Base-by-base conservation (phyloP, 2,329 filamentous ascomycete genomes). In the Penicillium decumbens region DNA sequence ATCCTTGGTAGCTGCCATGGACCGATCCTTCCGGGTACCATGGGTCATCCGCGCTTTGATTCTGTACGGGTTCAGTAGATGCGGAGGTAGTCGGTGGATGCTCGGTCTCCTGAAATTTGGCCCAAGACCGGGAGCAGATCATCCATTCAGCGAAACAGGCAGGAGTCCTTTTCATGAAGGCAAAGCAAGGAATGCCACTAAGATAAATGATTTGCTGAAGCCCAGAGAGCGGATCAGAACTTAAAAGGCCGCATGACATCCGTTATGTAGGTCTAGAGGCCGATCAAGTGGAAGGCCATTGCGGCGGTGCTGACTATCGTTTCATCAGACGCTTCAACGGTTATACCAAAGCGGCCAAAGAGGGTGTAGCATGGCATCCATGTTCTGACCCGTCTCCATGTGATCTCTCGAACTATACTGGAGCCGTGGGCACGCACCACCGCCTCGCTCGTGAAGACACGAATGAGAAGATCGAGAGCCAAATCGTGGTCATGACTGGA, bases 181-280 rank as follows among this genome's bases (percentile, higher is more conserved):
- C 25, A 13, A 47, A 24, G 24, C 10, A 30, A 13, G 8, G 33
- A 27, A 37, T 15, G 15, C n/a, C 35, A 18, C 4, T 27, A 20
- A 15, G 41, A 55, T 51, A 45, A 43, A 50, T 56, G 56, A 56
- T 60, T 59, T 60, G 54, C 54, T 57, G 49, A 41, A 55, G 56
- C 56, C 59, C 52, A 51, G 56, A 61, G 53, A 65, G 53, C 63
- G 63, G 64, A 62, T 66, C 60, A 59, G 59, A 68, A 65, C 63
- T 55, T 66, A 65, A 65, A 33, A 40, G 38, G 47, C 54, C 64
- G 56, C 61, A 67, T 66, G 64, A 66, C 60, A 65, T 63, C 49
- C 58, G 51, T 44, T 46, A 44, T 56, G 53, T 50, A 56, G 54
- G 49, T 39, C 45, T 35, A 15, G 18, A 53, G 39, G 59, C 44